phyloP scores from a whole-genome alignment of 352 stramenopile species.

The Poterioochromonas sp. region DNA sequence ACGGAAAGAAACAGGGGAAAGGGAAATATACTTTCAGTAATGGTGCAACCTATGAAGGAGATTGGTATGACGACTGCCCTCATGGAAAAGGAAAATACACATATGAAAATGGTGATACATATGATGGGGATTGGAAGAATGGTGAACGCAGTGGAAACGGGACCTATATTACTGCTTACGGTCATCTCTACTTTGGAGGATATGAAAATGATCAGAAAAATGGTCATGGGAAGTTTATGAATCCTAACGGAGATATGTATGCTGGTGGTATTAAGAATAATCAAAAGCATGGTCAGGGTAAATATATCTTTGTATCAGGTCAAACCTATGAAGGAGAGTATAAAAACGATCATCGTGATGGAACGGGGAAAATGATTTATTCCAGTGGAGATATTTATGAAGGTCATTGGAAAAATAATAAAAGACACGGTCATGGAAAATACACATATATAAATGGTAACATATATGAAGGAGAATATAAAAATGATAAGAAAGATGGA shows the following conservation, averaged over 20 bases:
- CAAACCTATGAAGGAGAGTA: neutral
- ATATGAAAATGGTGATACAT: neutral
- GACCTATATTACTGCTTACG: neutral
- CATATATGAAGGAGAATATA: conserved; percentile 18
- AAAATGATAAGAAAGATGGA: conserved; percentile 34
- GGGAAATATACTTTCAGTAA: neutral
- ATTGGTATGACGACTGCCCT: neutral
- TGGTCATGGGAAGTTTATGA: neutral
- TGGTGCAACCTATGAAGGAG: neutral
- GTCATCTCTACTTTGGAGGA: neutral
- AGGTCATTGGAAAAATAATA: neutral
- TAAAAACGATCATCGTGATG: neutral
- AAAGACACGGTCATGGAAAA: neutral
- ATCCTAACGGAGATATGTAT: neutral
- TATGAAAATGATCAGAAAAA: neutral
- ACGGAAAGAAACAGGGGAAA: neutral
- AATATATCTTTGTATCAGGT: neutral
- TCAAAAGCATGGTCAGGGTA: neutral
- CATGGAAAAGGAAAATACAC: conserved; percentile 16
- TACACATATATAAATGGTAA: neutral
- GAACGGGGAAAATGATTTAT: neutral
- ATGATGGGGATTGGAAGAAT: neutral
- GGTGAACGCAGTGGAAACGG: neutral
- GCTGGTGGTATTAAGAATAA: neutral
- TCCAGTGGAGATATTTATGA: neutral